A percentile compares a stretch with the other conserved stretches of the same genome.
Evolutionary conservation across 768 basidiomycete species (phyloP).

Genomic region (Collybia nuda): DNA sequence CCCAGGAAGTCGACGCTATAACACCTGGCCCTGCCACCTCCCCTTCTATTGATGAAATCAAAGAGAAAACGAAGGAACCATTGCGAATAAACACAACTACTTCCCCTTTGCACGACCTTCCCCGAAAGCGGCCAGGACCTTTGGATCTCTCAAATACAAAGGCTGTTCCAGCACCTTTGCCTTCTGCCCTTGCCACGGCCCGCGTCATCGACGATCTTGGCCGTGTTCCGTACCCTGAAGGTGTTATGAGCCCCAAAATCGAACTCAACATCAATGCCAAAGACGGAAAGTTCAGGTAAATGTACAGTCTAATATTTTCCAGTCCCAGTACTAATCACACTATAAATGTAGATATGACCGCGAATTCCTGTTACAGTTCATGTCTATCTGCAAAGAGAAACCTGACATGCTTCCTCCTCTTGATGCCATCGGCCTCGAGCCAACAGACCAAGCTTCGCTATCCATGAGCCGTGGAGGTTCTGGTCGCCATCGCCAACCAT

Average conservation of each 20-base stretch:
- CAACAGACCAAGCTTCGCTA: slow-evolving; percentile 54
- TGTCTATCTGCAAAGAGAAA: slow-evolving; percentile 92
- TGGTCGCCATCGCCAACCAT: slow-evolving; percentile 53
- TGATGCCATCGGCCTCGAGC: slow-evolving; percentile 89
- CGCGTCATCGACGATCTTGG: slow-evolving; percentile 82
- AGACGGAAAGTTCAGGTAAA: slow-evolving; percentile 87
- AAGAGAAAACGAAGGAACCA: slow-evolving; percentile 48
- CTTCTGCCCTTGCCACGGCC: slow-evolving; percentile 77
- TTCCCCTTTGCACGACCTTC: slow-evolving; percentile 35
- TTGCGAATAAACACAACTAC: slow-evolving; percentile 66
- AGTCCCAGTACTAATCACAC: background rate
- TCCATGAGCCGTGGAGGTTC: slow-evolving; percentile 62
- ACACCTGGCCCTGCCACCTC: slow-evolving; percentile 41
- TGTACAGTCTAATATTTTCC: background rate
- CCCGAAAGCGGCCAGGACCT: slow-evolving; percentile 61
- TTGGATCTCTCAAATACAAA: slow-evolving; percentile 66
- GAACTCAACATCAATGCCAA: slow-evolving; percentile 84
- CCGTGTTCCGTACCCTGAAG: slow-evolving; percentile 77
- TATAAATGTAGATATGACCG: slow-evolving; percentile 79
- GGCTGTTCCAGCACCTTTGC: slow-evolving; percentile 44
- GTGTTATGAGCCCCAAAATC: slow-evolving; percentile 75
- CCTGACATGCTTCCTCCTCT: slow-evolving; percentile 88
- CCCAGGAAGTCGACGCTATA: slow-evolving; percentile 42
- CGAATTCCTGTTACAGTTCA: slow-evolving; percentile 96
- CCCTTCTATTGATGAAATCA: slow-evolving; percentile 32